Evolutionary conservation across 2,329 filamentous ascomycete genomes (phyloP), one percentile per base, ranked within the genome.

Genomic region (Penicillium sp.): DNA sequence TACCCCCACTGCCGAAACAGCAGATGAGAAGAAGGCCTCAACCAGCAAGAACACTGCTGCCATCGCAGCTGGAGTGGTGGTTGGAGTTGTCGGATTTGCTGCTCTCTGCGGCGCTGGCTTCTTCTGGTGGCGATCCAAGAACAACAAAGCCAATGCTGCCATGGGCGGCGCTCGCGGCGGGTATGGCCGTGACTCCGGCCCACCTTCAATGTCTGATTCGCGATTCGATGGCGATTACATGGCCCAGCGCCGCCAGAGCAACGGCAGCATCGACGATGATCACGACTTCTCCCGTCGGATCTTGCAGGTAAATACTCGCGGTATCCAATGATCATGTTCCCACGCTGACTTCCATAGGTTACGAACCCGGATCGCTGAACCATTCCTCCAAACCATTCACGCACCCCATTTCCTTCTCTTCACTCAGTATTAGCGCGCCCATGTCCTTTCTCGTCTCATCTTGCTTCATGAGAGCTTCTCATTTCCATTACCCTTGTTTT

Each of bases 261-360:
- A 94, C 68, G 93, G 93, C 64, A 97, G 92, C 75, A 97, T 97
- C 74, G 93, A 92, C 49, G 93, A 97, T 74, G 95, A 97, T 76
- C 87, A 96, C 76, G 93, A 97, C 74, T 97, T 96, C 78, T 97
- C 93, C 59, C 86, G 93, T 77, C 89, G 90, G 77, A 97, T 97
- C 75, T 84, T 97, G 70, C 90, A 95, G 86, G 93, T 96, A 83
- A 63, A 84, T 78, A 43, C 31, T 9, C 9, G 11, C 45, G 5
- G 14, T 14, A 27, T n/a, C 9, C 4, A 2, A 36, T 27, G 2
- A 9, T n/a, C n/a, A 18, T 4, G 13, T 32, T 16, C 24, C 16
- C 31, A 39, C 4, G 14, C 53, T 62, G 27, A 60, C 48, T 8
- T 38, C 22, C 16, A 5, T 45, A 70, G 68, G 70, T 72, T 45